Base-by-base conservation (phyloP, 495 filamentous ascomycete species). In the Pseudevernia furfuracea region DNA sequence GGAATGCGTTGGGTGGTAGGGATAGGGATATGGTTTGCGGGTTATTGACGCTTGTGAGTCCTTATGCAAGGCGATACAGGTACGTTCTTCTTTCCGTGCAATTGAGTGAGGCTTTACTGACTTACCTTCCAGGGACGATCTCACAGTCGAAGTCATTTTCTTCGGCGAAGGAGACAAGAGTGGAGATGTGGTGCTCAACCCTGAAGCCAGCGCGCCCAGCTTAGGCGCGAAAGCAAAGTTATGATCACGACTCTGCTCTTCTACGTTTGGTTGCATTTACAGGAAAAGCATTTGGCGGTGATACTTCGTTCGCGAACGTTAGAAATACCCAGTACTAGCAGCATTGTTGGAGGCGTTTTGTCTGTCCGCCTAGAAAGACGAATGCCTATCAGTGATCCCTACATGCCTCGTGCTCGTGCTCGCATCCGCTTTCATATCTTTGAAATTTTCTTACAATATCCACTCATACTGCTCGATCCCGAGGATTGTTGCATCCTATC, bases 81-180 rank as follows among this genome's bases (percentile, higher is more conserved):
- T 92, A 82, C 68, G 32, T 30, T 12, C 23, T 30, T 30, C 65
- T 72, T 65, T 68, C 12, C 14, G 8, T 10, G 0, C 6, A 21
- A 36, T 5, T 11, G 14, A 3, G 28, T 19, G 28, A 57, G 39
- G 19, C 8, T 17, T 15, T 14, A 37, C n/a, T 23, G 30, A 57
- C 52, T 44, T 17, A 25, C 9, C 56, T 59, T 34, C 21, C 67
- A 90, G 90, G 63, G 94, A 98, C 72, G 94, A 98, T 75, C 79
- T 98, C 55, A 98, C 94, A 0, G 95, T 98, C 34, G 92, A 98
- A 76, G 94, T 98, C 49, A 95, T 98, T 72, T 98, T 98, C 82
- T 98, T 98, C 71, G 94, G 94, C 46, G 82, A 96, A 52, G 84
- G 87, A 30, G 83, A 89, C 63, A 85, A 65, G 25, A 86, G 77